Conservation (phyloP, 2,329 filamentous ascomycete species). For the Colletotrichum sp. region DNA sequence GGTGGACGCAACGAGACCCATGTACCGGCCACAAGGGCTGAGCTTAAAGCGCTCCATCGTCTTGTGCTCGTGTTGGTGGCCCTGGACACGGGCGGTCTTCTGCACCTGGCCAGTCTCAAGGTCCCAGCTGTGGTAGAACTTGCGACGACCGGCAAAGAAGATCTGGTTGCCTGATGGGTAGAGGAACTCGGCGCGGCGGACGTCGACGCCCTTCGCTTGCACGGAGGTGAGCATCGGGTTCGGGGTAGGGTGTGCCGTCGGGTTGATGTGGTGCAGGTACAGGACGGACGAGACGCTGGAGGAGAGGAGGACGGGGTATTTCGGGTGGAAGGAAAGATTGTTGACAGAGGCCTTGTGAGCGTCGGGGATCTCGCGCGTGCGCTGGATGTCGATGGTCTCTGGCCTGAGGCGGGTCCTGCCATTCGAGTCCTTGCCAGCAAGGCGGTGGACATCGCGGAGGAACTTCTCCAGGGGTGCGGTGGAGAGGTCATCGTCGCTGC, state of each 20-base stretch:
- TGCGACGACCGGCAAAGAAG: slow-evolving; percentile 85
- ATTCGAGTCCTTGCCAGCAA: slow-evolving; percentile 58
- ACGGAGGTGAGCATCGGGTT: slow-evolving; percentile 92
- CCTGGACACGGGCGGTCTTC: slow-evolving; percentile 78
- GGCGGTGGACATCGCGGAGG: slow-evolving; percentile 73
- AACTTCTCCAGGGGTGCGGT: slow-evolving; percentile 80
- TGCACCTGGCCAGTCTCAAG: slow-evolving; percentile 80
- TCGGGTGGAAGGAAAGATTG: slow-evolving; percentile 87
- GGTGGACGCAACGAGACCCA: slow-evolving; percentile 81
- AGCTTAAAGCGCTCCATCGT: slow-evolving; percentile 91
- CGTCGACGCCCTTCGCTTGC: slow-evolving; percentile 82
- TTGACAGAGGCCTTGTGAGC: slow-evolving; percentile 80
- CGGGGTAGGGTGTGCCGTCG: slow-evolving; percentile 74
- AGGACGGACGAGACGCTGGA: slow-evolving; percentile 86
- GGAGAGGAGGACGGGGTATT: slow-evolving; percentile 86
- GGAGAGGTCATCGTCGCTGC: slow-evolving; percentile 66
- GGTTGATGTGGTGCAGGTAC: slow-evolving; percentile 87
- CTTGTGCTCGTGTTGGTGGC: slow-evolving; percentile 81
- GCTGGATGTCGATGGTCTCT: slow-evolving; percentile 89
- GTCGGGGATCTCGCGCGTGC: slow-evolving; percentile 83
- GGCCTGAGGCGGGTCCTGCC: slow-evolving; percentile 75
- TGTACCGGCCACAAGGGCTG: slow-evolving; percentile 84
- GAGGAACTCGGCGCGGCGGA: slow-evolving; percentile 83
- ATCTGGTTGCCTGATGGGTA: slow-evolving; percentile 76
- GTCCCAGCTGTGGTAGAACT: slow-evolving; percentile 96